Conservation (phyloP, 108 stramenopile species). For the Skeletonema tropicum region DNA sequence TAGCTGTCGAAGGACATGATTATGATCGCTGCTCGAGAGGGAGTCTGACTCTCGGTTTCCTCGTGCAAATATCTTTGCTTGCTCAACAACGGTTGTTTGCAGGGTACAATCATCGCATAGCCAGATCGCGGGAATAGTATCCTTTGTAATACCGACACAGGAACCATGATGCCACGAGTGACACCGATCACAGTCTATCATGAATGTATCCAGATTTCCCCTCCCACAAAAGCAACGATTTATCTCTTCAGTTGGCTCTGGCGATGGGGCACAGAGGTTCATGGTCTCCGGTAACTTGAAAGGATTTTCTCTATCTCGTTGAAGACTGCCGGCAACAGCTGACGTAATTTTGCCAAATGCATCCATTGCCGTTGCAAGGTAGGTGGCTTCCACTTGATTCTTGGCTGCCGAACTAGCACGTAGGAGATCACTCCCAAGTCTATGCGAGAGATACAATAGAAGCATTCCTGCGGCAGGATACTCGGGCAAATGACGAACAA, state of each 20-base stretch:
- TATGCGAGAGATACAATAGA: constrained; percentile 61
- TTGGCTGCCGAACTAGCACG: constrained; percentile 55
- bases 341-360: constrained; percentile 80
- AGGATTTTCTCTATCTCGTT: constrained; percentile 57
- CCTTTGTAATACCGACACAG: constrained; percentile 76
- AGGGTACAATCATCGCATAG: constrained; percentile 85
- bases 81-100: constrained; percentile 52
- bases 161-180: constrained; percentile 74
- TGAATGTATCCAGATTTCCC: constrained; percentile 60
- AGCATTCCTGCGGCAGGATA: constrained; percentile 93
- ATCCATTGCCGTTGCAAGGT: constrained; percentile 85
- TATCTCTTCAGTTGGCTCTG: constrained; percentile 46
- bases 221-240: constrained; percentile 78
- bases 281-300: constrained; percentile 43
- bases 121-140: constrained; percentile 73
- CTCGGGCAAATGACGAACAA: constrained; percentile 77
- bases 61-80: constrained; percentile 49
- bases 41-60: constrained; percentile 2
- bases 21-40: constrained; percentile 42
- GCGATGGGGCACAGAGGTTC: constrained; percentile 20
- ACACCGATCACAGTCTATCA: constrained; percentile 89
- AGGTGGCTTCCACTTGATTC: constrained; percentile 64
- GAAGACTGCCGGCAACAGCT: constrained; percentile 61
- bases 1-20: constrained; percentile 67
- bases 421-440: constrained; percentile 64